A percentile compares a stretch with the other conserved stretches of the same genome.
These are phyloP conservation scores for Chytriomyces sp. DNA, from an alignment of 192 early-diverging fungal species.

Conservation along the genomic window DNA sequence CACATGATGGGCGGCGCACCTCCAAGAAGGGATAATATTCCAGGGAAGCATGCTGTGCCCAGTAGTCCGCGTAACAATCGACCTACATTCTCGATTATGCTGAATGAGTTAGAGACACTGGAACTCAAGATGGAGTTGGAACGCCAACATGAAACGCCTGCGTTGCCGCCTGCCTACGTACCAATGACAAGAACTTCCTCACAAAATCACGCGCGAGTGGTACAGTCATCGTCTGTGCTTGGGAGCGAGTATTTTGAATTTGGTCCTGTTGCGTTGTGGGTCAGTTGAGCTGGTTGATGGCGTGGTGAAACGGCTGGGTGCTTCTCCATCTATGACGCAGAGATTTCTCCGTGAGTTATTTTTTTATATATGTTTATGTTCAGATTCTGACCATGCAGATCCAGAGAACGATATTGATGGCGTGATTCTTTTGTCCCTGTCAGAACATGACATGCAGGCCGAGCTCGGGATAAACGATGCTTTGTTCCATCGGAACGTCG, in stretches of 20 bases:
- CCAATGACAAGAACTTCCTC: too few relatives aligned
- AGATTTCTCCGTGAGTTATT: not conserved
- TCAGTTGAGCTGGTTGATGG: not conserved
- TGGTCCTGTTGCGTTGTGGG: not conserved
- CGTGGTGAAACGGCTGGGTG: not conserved
- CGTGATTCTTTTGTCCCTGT: not conserved
- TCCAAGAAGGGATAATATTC: too few relatives aligned
- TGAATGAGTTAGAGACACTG: conserved; percentile 2
- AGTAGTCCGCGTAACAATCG: not conserved
- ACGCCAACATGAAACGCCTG: not conserved
- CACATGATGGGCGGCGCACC: too few relatives aligned
- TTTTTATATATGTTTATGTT: not conserved
- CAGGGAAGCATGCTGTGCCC: too few relatives aligned
- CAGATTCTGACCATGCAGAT: not conserved
- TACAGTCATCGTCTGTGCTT: too few relatives aligned
- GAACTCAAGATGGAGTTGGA: not conserved
- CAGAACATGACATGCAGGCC: not conserved
- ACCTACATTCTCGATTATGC: not conserved
- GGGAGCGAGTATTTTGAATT: not conserved
- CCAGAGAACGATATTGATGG: conserved; percentile 5
- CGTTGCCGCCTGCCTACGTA: not conserved
- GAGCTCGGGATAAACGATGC: not conserved
- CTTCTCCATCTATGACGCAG: not conserved
- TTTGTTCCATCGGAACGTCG: not conserved
- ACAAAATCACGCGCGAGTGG: too few relatives aligned